Conservation (phyloP, 2,329 filamentous ascomycete genomes). For the Didymella pinodella region DNA sequence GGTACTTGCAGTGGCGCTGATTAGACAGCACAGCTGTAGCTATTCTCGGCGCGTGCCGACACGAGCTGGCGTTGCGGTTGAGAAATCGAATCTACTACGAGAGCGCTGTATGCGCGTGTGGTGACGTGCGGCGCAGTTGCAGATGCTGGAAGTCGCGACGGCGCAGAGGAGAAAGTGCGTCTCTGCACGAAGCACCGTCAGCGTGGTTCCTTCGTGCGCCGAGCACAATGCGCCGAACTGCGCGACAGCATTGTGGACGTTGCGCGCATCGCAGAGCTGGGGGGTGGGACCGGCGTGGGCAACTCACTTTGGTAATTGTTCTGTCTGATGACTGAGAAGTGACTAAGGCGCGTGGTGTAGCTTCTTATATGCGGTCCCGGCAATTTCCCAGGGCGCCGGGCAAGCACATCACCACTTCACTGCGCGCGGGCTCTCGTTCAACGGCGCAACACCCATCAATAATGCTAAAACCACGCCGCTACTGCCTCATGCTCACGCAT, state of each 20-base stretch:
- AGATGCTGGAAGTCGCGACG: constrained; percentile 12
- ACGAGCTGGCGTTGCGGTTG: constrained; percentile 18
- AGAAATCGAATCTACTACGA: constrained; percentile 4
- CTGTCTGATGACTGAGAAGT: constrained; percentile 13
- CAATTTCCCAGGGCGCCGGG: not conserved
- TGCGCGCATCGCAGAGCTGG: constrained; percentile 13
- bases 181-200: constrained; percentile 12
- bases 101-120: constrained; percentile 8
- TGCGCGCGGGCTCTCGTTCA: constrained; percentile 11
- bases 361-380: constrained; percentile 7
- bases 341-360: constrained; percentile 9
- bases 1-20: constrained; percentile 14
- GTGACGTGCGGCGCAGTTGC: constrained; percentile 16
- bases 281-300: constrained; percentile 9
- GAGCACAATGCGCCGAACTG: constrained; percentile 8
- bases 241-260: constrained; percentile 9
- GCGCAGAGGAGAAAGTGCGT: constrained; percentile 9
- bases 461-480: constrained; percentile 12
- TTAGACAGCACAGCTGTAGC: constrained; percentile 15
- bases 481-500: constrained; percentile 21
- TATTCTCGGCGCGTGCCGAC: constrained; percentile 10
- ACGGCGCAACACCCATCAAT: constrained; percentile 5
- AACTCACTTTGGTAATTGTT: constrained; percentile 30
- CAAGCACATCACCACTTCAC: constrained; percentile 9
- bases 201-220: constrained; percentile 10